Percentiles rank a stretch among this genome's conserved stretches.
These are phyloP conservation scores for Podaxis carcinomalis DNA, from an alignment of 768 basidiomycete genomes.

Conservation along the genomic window DNA sequence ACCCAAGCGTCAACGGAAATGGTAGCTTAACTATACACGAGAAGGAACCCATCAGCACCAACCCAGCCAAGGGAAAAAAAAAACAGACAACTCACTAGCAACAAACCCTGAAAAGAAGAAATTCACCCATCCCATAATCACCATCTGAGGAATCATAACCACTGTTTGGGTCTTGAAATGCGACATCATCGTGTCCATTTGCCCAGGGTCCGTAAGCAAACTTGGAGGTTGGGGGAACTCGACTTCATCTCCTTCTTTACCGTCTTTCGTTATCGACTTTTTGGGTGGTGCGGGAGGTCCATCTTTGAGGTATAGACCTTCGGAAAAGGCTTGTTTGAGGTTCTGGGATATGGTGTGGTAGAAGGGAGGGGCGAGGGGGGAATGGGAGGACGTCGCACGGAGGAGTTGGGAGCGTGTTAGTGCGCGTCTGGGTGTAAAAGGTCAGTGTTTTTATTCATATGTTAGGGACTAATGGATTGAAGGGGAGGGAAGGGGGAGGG, in stretches of 20 bases:
- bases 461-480: too few species aligned
- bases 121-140: constrained; percentile 99
- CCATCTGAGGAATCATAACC: constrained; percentile 98
- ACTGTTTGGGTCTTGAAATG: constrained; percentile 99
- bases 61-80: background rate
- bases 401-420: constrained; percentile 81
- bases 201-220: constrained; percentile 82
- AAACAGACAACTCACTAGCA: constrained; percentile 64
- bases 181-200: constrained; percentile 98
- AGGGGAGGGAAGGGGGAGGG: background rate
- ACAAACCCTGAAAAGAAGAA: constrained; percentile 99
- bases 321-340: constrained; percentile 65
- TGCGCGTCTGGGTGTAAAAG: constrained; percentile 49
- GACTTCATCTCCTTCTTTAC: constrained; percentile 34
- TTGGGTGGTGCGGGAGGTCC: constrained; percentile 45
- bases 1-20: constrained; percentile 93
- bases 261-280: constrained; percentile 26
- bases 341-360: constrained; percentile 74
- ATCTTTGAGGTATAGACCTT: constrained; percentile 85
- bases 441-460: background rate
- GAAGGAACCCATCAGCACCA: background rate
- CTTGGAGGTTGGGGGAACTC: constrained; percentile 53
- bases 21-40: constrained; percentile 77
- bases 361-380: constrained; percentile 70
- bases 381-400: constrained; percentile 73